Conservation (phyloP, 164 flowering plant species). For the Annona squamosa region DNA sequence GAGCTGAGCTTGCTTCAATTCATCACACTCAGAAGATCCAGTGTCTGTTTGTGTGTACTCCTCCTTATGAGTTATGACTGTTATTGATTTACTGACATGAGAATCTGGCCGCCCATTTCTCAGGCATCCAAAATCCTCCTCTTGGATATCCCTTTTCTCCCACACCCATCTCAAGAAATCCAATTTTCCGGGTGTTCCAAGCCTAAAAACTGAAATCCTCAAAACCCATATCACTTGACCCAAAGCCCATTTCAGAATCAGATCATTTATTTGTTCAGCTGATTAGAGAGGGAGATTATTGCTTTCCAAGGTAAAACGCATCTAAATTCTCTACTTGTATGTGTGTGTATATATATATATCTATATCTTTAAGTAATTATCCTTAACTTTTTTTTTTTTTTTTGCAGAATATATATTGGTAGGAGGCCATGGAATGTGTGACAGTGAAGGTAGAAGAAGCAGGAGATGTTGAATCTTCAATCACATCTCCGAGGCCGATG, state of each 20-base stretch:
- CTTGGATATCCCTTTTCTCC: not conserved
- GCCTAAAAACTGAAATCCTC: not conserved
- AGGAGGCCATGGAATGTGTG: slow-evolving; percentile 6
- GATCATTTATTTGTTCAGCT: not conserved
- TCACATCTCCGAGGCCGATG: slow-evolving; percentile 27
- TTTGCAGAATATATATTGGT: not conserved
- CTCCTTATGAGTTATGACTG: not conserved
- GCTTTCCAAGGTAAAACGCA: not conserved
- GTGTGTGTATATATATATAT: not conserved
- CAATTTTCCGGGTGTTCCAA: not conserved
- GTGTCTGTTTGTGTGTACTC: not conserved
- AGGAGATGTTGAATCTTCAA: slow-evolving; percentile 1
- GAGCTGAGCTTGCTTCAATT: not conserved
- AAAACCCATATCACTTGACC: not conserved
- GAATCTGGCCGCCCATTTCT: not conserved
- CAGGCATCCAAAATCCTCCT: not conserved
- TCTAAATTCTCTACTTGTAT: not conserved
- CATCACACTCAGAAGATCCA: not conserved
- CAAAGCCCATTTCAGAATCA: not conserved
- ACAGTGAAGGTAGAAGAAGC: slow-evolving; percentile 9
- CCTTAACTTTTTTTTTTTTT: not conserved
- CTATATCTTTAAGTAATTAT: not conserved
- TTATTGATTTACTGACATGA: not conserved
- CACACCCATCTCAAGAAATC: slow-evolving; percentile 1
- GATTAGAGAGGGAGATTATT: not conserved